These are phyloP conservation scores for Leishmania guyanensis DNA, from an alignment of 208 protist genomes.

Conservation along the genomic window DNA sequence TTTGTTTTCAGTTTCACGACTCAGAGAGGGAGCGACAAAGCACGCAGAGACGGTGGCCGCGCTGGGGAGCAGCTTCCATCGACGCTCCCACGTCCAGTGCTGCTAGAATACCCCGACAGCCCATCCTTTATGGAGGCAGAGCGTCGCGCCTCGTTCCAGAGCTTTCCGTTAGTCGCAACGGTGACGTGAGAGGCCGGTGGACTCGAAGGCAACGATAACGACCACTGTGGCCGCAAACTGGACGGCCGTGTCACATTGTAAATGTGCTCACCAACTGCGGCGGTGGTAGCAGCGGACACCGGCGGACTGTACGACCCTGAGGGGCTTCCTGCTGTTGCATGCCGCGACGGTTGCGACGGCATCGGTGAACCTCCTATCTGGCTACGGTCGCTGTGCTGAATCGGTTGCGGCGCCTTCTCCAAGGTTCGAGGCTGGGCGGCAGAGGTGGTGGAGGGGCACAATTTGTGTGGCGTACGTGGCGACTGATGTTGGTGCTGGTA, in stretches of 20 bases:
- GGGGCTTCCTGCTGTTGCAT: not conserved
- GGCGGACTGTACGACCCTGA: not conserved
- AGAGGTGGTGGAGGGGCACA: not conserved
- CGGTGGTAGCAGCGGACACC: not conserved
- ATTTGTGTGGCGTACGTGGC: not conserved
- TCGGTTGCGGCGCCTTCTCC: not conserved
- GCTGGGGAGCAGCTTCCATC: conserved; percentile 60
- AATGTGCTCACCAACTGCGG: conserved; percentile 16
- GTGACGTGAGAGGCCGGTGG: not conserved
- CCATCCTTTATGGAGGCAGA: conserved; percentile 32
- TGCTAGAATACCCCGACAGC: conserved; percentile 33
- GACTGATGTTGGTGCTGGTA: not conserved
- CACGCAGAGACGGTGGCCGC: conserved; percentile 49
- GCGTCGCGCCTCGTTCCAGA: conserved; percentile 25
- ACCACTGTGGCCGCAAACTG: conserved; percentile 8
- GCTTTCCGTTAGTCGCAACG: conserved; percentile 2
- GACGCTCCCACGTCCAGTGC: conserved; percentile 31
- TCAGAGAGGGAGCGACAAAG: conserved; percentile 8
- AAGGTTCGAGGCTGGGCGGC: not conserved
- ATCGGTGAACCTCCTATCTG: not conserved
- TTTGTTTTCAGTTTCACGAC: not conserved
- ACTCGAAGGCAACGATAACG: conserved; percentile 10
- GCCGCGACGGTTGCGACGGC: not conserved
- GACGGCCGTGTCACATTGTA: conserved; percentile 30
- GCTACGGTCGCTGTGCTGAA: not conserved